Evolutionary conservation across 805 yeast species (phyloP).

Genomic region (Blastobotrys terrestris): DNA sequence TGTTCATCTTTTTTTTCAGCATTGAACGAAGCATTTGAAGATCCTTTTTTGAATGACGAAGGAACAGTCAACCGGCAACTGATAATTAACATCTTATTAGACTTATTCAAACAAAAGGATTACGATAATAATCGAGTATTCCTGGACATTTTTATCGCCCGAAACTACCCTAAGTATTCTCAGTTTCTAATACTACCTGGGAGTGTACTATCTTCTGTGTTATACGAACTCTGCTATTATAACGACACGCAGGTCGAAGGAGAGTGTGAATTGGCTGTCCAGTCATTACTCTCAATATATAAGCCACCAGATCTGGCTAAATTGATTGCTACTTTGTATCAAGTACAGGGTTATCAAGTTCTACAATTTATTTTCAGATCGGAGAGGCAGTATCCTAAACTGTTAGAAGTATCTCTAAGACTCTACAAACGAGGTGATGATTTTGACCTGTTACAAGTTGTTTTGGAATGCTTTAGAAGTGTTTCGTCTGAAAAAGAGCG

Average conservation of each 20-base stretch:
- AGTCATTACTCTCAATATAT: constrained; percentile 60
- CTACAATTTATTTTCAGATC: constrained; percentile 50
- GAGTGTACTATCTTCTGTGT: constrained; percentile 42
- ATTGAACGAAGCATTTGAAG: constrained; percentile 80
- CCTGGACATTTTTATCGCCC: constrained; percentile 61
- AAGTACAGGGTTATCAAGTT: constrained; percentile 53
- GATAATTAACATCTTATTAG: constrained; percentile 64
- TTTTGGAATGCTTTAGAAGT: constrained; percentile 17
- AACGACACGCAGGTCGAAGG: constrained; percentile 31
- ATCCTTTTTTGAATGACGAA: constrained; percentile 58
- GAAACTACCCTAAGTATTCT: constrained; percentile 76
- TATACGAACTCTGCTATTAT: constrained; percentile 43
- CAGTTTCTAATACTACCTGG: constrained; percentile 77
- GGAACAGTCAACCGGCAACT: constrained; percentile 61
- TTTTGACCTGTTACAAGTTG: constrained; percentile 4
- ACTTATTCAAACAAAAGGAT: constrained; percentile 41
- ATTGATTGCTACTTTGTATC: constrained; percentile 45
- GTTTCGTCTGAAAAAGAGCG: constrained; percentile 9
- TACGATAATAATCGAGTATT: constrained; percentile 9
- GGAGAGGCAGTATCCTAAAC: constrained; percentile 47
- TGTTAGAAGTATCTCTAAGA: constrained; percentile 48
- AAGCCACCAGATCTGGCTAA: constrained; percentile 49
- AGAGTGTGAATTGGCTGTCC: constrained; percentile 73
- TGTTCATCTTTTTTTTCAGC: constrained; percentile 57
- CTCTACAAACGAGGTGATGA: constrained; percentile 2